Conservation (phyloP, 345 rosid species). For the Balakata baccata region DNA sequence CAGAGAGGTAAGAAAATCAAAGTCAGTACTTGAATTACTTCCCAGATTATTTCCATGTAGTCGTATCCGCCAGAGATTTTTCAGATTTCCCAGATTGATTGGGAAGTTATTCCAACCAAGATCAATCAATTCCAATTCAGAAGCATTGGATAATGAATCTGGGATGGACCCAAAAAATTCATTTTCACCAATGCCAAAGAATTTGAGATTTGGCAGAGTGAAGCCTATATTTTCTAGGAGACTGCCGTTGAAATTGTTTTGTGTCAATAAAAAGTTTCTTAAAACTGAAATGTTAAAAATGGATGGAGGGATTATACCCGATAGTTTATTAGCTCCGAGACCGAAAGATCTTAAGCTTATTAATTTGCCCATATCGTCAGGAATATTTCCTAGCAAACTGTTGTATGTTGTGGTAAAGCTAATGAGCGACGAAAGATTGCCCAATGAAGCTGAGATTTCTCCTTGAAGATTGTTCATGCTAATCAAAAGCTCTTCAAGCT, state of each 20-base stretch:
- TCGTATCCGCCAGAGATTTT: constrained; percentile 10
- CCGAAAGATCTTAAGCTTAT: background rate
- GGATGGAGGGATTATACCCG: constrained; percentile 23
- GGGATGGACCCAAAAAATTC: constrained; percentile 24
- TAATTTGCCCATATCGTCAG: constrained; percentile 11
- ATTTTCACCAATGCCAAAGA: constrained; percentile 14
- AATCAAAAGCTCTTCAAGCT: constrained; percentile 17
- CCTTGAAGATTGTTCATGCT: constrained; percentile 13
- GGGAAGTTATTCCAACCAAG: constrained; percentile 3
- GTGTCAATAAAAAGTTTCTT: background rate
- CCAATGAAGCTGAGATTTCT: constrained; percentile 12
- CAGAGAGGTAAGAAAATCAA: constrained; percentile 20
- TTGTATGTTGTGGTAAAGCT: background rate
- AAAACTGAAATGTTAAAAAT: constrained; percentile 23
- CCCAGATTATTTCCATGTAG: constrained; percentile 17
- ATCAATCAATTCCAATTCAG: background rate
- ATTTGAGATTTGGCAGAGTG: background rate
- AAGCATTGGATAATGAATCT: constrained; percentile 5
- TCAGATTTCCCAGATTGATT: background rate
- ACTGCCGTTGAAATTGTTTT: constrained; percentile 8
- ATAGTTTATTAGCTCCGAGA: constrained; percentile 4
- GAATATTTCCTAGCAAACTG: constrained; percentile 16
- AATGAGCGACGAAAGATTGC: constrained; percentile 13
- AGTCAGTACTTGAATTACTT: constrained; percentile 9
- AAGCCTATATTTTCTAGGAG: constrained; percentile 16